Base-by-base conservation (phyloP, 2,329 filamentous ascomycete genomes). In the Xylaria sp. region DNA sequence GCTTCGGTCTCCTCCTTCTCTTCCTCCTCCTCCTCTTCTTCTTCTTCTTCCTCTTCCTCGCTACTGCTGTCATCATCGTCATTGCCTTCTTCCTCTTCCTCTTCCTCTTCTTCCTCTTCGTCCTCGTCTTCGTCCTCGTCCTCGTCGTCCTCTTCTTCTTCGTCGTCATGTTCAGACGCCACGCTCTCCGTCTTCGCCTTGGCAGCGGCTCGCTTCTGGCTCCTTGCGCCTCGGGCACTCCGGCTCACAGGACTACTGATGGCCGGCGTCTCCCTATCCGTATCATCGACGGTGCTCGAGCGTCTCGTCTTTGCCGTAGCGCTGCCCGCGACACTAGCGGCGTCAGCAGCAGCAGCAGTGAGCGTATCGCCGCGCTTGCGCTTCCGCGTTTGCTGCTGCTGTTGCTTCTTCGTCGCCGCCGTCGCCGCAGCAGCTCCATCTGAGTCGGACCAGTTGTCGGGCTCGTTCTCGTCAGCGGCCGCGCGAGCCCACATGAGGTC, bases 231-330 rank as follows among this genome's bases (percentile, higher is more conserved):
- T 66, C 84, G 81, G 10, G 81, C 82, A 23, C 81, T 77, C 73
- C 80, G 83, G 67, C 78, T 69, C 64, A 79, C 75, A 63, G 81
- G 82, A 59, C 81, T 82, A 62, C 80, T 78, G 28, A 77, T 76
- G 42, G 80, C 79, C n/a, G 81, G 79, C 4, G 80, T 83, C 53
- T 83, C 81, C 48, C 82, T 82, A 70, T 87, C 85, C 0, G 85
- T 85, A 64, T 86, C 85, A 3, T 85, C 85, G n/a, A 86, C 81
- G 6, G 85, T 86, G 70, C 84, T 86, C 38, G 62, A 81, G 79
- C 53, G 75, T 72, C 46, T 80, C 74, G 70, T 83, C 83, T 62
- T 83, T 80, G 71, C 80, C 77, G 60, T 86, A 81, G 73, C 85
- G 79, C 13, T 86, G 63, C 85, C 85, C 11, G 86, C 84, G 5